A percentile compares a stretch with the other conserved stretches of the same genome.
phyloP scores from a whole-genome alignment of 139 green algal genomes.

The Auxenochlorella pyrenoidosa region DNA sequence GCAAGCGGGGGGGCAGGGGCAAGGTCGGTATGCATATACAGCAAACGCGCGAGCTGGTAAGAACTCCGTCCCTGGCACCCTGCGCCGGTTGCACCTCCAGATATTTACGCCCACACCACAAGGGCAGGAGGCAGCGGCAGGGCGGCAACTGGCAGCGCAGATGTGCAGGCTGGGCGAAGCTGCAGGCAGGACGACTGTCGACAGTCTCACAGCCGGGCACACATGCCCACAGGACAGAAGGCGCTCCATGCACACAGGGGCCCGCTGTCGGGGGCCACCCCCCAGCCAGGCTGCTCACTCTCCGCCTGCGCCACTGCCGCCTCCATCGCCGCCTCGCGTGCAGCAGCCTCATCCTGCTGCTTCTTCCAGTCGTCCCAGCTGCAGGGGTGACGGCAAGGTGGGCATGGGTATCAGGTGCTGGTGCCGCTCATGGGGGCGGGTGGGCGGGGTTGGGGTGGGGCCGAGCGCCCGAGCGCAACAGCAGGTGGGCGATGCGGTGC shows the following conservation, averaged over 20 bases:
- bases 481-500: neutral
- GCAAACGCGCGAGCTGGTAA: too few relatives aligned
- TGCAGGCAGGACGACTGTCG: too few relatives aligned
- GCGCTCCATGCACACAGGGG: too few relatives aligned
- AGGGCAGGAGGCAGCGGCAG: too few relatives aligned
- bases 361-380: constrained; percentile 48
- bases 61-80: too few relatives aligned
- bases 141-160: too few relatives aligned
- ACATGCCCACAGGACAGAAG: neutral
- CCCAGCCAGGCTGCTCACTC: neutral
- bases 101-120: too few relatives aligned
- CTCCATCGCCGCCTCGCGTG: constrained; percentile 17
- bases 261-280: neutral
- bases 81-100: too few relatives aligned
- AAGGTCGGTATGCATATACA: too few relatives aligned
- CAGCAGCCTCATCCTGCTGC: constrained; percentile 41
- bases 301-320: constrained; percentile 27
- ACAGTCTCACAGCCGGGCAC: neutral
- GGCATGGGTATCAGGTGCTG: neutral
- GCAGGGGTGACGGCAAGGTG: neutral
- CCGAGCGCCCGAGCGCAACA: neutral
- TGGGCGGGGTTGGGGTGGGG: too few relatives aligned
- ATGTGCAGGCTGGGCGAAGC: too few relatives aligned
- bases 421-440: neutral
- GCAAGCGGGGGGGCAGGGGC: too few relatives aligned